Percentiles rank a stretch among this genome's conserved stretches.
Evolutionary conservation across 2,329 filamentous ascomycete species (phyloP).

Genomic region (Colletotrichum orbiculare): DNA sequence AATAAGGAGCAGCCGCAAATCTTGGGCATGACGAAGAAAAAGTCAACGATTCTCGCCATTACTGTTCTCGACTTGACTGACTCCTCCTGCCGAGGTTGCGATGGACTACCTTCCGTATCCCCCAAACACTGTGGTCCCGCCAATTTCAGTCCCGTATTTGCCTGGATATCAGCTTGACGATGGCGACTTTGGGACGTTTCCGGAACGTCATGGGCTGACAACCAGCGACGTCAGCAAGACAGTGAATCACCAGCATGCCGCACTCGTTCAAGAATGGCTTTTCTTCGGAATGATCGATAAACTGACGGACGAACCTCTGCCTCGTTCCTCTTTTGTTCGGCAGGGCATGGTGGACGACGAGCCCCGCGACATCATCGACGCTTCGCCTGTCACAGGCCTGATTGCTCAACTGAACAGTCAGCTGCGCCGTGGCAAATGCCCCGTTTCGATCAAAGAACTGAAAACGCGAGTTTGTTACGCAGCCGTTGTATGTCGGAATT

Average conservation of each 20-base stretch:
- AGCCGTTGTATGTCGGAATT: background rate
- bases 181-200: background rate
- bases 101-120: slow-evolving; percentile 10
- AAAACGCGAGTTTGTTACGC: background rate
- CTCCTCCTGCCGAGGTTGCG: too few relatives aligned
- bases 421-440: background rate
- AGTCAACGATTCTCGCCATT: too few relatives aligned
- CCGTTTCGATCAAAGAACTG: background rate
- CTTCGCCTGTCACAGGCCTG: background rate
- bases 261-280: slow-evolving; percentile 1
- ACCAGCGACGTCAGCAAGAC: background rate
- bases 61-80: background rate
- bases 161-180: slow-evolving; percentile 5
- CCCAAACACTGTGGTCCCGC: background rate
- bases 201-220: too few relatives aligned
- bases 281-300: slow-evolving; percentile 8
- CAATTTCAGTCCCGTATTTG: background rate
- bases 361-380: background rate
- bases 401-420: background rate
- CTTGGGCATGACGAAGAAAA: too few relatives aligned
- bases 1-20: too few relatives aligned
- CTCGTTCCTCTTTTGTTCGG: background rate
- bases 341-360: background rate
- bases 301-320: background rate
- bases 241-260: background rate